A percentile compares a stretch with the other conserved stretches of the same genome.
phyloP scores from a whole-genome alignment of 2,329 filamentous ascomycete genomes.

The Byssochlamys sp. region DNA sequence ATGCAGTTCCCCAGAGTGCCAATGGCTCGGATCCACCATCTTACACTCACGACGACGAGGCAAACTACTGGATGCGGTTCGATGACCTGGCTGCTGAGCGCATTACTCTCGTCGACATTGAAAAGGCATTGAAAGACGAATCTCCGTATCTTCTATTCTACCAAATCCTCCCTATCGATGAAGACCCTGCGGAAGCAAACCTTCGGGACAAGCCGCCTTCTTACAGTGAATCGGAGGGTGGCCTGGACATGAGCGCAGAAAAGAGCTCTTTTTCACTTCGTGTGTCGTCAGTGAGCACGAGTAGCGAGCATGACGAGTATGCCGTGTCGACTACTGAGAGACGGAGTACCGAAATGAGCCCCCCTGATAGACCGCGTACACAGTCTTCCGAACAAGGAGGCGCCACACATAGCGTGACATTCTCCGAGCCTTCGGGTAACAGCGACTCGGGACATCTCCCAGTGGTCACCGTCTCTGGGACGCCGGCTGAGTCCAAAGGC shows the following conservation, averaged over 20 bases:
- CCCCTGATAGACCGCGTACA: constrained; percentile 12
- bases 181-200: constrained; percentile 41
- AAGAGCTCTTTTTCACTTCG: constrained; percentile 13
- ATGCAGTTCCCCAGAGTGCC: constrained; percentile 16
- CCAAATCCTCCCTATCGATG: constrained; percentile 78
- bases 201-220: constrained; percentile 25
- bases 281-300: constrained; percentile 9
- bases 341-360: constrained; percentile 31
- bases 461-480: constrained; percentile 15
- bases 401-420: constrained; percentile 15
- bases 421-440: constrained; percentile 15
- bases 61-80: constrained; percentile 78
- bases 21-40: constrained; percentile 16
- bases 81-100: constrained; percentile 72
- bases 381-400: constrained; percentile 13
- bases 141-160: constrained; percentile 94
- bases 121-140: constrained; percentile 67
- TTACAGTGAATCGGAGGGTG: constrained; percentile 17
- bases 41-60: constrained; percentile 45
- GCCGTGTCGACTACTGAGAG: constrained; percentile 16
- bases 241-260: constrained; percentile 12
- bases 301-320: constrained; percentile 14
- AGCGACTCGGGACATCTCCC: constrained; percentile 7
- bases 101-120: constrained; percentile 67
- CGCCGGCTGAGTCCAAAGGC: constrained; percentile 17